phyloP scores from a whole-genome alignment of 2,329 filamentous ascomycete genomes.

The Eutypella sp. region DNA sequence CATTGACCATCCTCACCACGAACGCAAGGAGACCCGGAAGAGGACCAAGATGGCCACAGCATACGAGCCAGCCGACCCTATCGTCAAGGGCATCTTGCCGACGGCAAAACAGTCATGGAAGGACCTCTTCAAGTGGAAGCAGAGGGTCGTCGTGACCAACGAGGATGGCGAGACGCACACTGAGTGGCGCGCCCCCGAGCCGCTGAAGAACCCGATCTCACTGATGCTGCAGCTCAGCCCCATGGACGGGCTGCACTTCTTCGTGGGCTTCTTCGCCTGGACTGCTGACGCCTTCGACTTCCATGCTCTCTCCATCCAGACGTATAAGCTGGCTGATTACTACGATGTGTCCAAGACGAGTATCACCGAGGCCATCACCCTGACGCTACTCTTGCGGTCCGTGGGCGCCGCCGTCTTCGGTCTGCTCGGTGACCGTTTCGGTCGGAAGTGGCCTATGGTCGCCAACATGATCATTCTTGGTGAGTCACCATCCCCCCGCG shows the following conservation, averaged over 20 bases:
- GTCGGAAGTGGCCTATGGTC: conserved; percentile 81
- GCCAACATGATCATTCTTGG: conserved; percentile 71
- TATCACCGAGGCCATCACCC: conserved; percentile 69
- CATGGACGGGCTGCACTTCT: conserved; percentile 70
- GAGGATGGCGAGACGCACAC: conserved; percentile 58
- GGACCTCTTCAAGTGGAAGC: conserved; percentile 70
- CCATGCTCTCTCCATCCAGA: conserved; percentile 74
- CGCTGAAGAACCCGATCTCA: conserved; percentile 64
- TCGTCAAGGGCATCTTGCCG: conserved; percentile 60
- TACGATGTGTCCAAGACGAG: conserved; percentile 53
- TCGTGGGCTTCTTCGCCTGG: conserved; percentile 72
- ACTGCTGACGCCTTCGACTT: conserved; percentile 81
- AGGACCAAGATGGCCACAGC: conserved; percentile 12
- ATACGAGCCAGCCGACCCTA: conserved; percentile 49
- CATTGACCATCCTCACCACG: background rate
- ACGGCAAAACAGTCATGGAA: conserved; percentile 59
- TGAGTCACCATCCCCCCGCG: conserved; percentile 22
- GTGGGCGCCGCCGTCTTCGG: conserved; percentile 74
- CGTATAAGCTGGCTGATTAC: conserved; percentile 60
- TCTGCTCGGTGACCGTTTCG: conserved; percentile 71
- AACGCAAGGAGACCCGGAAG: background rate
- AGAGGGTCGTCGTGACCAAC: conserved; percentile 63
- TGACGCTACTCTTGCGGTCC: conserved; percentile 70
- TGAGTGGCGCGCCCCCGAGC: conserved; percentile 65
- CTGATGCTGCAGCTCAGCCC: conserved; percentile 59